Evolutionary conservation across 768 basidiomycete species (phyloP).

Genomic region (Rhizopogon sp.): DNA sequence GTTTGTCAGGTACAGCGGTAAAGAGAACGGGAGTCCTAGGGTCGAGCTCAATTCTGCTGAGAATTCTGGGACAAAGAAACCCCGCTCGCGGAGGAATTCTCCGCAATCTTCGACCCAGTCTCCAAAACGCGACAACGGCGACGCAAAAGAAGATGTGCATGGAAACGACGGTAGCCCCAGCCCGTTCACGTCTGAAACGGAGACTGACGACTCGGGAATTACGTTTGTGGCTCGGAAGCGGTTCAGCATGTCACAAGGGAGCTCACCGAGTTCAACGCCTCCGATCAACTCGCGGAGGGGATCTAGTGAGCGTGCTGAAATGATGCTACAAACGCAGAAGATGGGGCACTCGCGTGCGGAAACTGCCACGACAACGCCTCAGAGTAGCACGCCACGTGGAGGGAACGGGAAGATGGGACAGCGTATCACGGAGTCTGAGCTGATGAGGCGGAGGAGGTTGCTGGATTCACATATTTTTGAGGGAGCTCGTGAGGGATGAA

Average conservation of each 20-base stretch:
- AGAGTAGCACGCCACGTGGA: constrained; percentile 25
- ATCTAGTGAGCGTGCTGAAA: constrained; percentile 16
- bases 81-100: constrained; percentile 16
- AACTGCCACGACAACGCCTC: neutral
- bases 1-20: constrained; percentile 40
- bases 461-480: constrained; percentile 68
- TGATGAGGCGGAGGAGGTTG: constrained; percentile 74
- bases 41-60: constrained; percentile 13
- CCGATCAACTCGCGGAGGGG: constrained; percentile 12
- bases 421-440: constrained; percentile 70
- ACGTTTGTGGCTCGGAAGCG: constrained; percentile 64
- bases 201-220: constrained; percentile 66
- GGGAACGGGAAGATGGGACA: constrained; percentile 48
- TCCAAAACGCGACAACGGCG: constrained; percentile 14
- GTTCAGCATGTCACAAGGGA: constrained; percentile 10
- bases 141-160: constrained; percentile 5
- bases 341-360: neutral
- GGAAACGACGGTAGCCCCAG: constrained; percentile 13
- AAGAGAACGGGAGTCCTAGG: constrained; percentile 19
- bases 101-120: constrained; percentile 12
- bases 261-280: constrained; percentile 20
- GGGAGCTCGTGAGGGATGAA: neutral
- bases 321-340: constrained; percentile 10
- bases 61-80: constrained; percentile 19
- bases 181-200: constrained; percentile 46